Conservation (phyloP, 208 protist species). For the Herpetomonas muscarum region DNA sequence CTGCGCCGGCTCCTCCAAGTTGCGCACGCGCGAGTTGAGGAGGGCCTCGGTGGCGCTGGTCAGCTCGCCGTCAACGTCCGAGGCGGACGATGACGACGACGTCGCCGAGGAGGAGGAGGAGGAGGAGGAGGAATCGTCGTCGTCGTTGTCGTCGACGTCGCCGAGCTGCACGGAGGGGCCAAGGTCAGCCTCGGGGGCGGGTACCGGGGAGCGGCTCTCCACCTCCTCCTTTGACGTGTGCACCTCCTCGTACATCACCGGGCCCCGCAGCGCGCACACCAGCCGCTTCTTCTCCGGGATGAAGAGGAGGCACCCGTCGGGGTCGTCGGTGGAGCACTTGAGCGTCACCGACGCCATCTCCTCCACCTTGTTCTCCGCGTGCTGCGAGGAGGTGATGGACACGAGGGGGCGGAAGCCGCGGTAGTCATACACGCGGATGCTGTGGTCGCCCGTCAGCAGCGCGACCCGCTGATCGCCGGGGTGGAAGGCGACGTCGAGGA, state of each 20-base stretch:
- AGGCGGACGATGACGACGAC: too few species aligned
- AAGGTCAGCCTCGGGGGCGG: slow-evolving; percentile 1
- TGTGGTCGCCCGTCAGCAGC: slow-evolving; percentile 60
- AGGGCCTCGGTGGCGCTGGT: too few species aligned
- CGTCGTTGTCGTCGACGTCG: not conserved
- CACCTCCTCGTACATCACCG: slow-evolving; percentile 57
- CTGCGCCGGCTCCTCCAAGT: too few species aligned
- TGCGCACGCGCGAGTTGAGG: too few species aligned
- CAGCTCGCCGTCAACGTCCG: too few species aligned
- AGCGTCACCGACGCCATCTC: slow-evolving; percentile 63
- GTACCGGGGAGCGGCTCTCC: not conserved
- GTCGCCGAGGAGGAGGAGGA: too few species aligned
- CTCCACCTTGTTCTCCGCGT: slow-evolving; percentile 37
- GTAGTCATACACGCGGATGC: slow-evolving; percentile 71
- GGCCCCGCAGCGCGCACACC: slow-evolving; percentile 62
- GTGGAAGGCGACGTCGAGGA: slow-evolving; percentile 59
- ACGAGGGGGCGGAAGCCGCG: slow-evolving; percentile 46
- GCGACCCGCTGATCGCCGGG: slow-evolving; percentile 42
- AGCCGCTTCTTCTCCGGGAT: slow-evolving; percentile 36
- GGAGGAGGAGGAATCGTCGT: not conserved
- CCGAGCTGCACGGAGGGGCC: not conserved
- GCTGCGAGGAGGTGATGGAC: slow-evolving; percentile 39
- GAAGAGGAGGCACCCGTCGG: slow-evolving; percentile 61
- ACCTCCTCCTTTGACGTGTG: not conserved
- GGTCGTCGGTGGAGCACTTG: slow-evolving; percentile 50